Percentiles rank a stretch among this genome's conserved stretches.
phyloP scores from a whole-genome alignment of 116 monocot species.

The Cymodocea nodosa region DNA sequence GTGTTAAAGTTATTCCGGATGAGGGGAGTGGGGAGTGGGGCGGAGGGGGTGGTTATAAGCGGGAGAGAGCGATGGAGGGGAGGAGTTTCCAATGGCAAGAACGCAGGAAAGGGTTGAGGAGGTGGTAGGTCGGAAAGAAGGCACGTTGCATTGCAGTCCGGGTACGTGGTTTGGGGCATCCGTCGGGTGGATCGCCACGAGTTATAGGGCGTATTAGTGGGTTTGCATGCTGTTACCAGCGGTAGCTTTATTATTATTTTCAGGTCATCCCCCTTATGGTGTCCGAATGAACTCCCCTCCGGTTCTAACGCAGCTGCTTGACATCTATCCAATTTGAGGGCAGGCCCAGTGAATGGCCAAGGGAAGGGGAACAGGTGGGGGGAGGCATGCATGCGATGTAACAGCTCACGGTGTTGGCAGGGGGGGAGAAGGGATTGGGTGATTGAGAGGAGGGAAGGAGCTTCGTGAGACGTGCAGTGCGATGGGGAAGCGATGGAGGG shows the following conservation, averaged over 20 bases:
- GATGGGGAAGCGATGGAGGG: too few species aligned
- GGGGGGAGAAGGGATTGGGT: slow-evolving; percentile 1
- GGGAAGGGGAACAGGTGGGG: too few species aligned
- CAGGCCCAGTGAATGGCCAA: too few species aligned
- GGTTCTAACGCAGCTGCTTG: too few species aligned
- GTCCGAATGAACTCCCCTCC: too few species aligned
- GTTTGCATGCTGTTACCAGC: not conserved
- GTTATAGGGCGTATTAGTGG: not conserved
- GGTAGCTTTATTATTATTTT: too few species aligned
- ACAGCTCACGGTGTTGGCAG: not conserved
- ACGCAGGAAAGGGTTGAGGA: not conserved
- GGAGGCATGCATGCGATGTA: slow-evolving; percentile 1
- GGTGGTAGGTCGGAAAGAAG: too few species aligned
- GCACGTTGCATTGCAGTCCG: not conserved
- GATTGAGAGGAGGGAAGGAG: too few species aligned
- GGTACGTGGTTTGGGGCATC: slow-evolving; percentile 3
- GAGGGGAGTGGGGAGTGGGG: not conserved
- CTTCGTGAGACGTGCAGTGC: too few species aligned
- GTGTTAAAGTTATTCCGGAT: not conserved
- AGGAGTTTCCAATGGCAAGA: slow-evolving; percentile 7
- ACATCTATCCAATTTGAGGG: too few species aligned
- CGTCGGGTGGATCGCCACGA: slow-evolving; percentile 5
- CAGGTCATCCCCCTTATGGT: too few species aligned
- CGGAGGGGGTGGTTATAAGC: not conserved
- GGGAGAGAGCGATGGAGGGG: not conserved